phyloP scores from a whole-genome alignment of 2,329 filamentous ascomycete genomes.

The Trichothecium roseum region DNA sequence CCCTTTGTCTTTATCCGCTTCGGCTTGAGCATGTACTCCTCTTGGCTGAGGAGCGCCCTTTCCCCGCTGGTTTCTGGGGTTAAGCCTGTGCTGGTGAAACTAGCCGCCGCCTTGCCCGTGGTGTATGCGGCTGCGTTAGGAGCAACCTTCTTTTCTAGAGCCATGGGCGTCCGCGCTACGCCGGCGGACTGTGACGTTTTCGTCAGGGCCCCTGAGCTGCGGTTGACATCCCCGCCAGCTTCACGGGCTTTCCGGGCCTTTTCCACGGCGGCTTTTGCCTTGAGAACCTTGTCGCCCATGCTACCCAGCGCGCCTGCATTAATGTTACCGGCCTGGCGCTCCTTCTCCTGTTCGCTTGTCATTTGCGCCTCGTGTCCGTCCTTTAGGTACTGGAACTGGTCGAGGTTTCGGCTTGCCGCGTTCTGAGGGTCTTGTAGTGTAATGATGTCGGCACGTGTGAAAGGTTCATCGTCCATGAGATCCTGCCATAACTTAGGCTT shows the following conservation, averaged over 20 bases:
- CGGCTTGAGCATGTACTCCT: slow-evolving; percentile 94
- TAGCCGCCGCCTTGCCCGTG: slow-evolving; percentile 81
- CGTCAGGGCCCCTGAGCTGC: slow-evolving; percentile 31
- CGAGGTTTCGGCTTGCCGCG: slow-evolving; percentile 69
- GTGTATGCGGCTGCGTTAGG: slow-evolving; percentile 88
- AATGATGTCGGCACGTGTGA: slow-evolving; percentile 84
- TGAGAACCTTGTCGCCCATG: slow-evolving; percentile 70
- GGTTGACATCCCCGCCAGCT: slow-evolving; percentile 47
- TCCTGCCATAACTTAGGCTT: slow-evolving; percentile 96
- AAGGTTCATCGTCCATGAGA: slow-evolving; percentile 76
- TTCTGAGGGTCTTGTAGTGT: slow-evolving; percentile 95
- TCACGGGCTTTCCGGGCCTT: slow-evolving; percentile 69
- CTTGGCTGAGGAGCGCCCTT: slow-evolving; percentile 76
- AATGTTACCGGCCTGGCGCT: slow-evolving; percentile 56
- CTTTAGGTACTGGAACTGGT: slow-evolving; percentile 78
- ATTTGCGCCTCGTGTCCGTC: slow-evolving; percentile 64
- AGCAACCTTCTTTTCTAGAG: slow-evolving; percentile 49
- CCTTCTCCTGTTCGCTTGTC: slow-evolving; percentile 60
- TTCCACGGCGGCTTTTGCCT: slow-evolving; percentile 88
- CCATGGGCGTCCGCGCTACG: slow-evolving; percentile 23
- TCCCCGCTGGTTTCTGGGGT: slow-evolving; percentile 86
- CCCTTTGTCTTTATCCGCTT: slow-evolving; percentile 82
- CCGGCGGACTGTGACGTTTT: slow-evolving; percentile 15
- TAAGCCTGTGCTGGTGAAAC: slow-evolving; percentile 88
- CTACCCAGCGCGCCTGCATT: slow-evolving; percentile 75